Evolutionary conservation across 2,329 filamentous ascomycete genomes (phyloP), one percentile per base, ranked within the genome.

Genomic region (Harringtonia aguacate): DNA sequence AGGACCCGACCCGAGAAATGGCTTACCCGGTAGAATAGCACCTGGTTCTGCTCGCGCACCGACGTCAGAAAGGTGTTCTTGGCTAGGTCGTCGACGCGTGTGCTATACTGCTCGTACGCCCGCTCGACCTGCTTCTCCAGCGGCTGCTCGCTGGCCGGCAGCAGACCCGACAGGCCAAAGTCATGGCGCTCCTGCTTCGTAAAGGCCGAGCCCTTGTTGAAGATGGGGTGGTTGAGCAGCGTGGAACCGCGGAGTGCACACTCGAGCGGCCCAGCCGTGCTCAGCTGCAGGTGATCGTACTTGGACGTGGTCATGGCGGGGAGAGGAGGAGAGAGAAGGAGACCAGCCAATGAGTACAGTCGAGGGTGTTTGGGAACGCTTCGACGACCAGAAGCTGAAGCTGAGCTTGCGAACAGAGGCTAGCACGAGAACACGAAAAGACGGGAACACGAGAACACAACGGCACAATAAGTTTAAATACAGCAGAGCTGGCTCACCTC

Each of bases 21-120:
- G n/a, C 64, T 50, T 53, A 84, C 82, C 58, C 71, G 79, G 61
- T 81, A 94, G 59, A 86, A 94, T 2, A 94, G 62, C 1, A 94
- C 84, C 48, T 84, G 75, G 61, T 92, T 94, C 61, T 94, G 88
- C 53, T 86, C 79, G 56, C 86, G 88, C 66, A 94, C 69, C 40
- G 82, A 87, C 0, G 84, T 85, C 69, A 94, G 73, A 57, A 94
- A 94, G 0, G 86, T 89, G 54, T 94, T 94, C 66, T 92, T 94
- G 33, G 81, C 81, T 31, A 94, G 63, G 50, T 82, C 74, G 57
- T 81, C 75, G 0, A 63, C 58, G 4, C 75, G 70, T 3, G 69
- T 75, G 18, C 63, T 66, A 62, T 89, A 94, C 58, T 95, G 88
- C 52, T 86, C 64, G 58, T 94, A 94, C 1, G 88, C 87, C 21